Base-by-base conservation (phyloP, 768 basidiomycete genomes). In the Phallus indusiatus region DNA sequence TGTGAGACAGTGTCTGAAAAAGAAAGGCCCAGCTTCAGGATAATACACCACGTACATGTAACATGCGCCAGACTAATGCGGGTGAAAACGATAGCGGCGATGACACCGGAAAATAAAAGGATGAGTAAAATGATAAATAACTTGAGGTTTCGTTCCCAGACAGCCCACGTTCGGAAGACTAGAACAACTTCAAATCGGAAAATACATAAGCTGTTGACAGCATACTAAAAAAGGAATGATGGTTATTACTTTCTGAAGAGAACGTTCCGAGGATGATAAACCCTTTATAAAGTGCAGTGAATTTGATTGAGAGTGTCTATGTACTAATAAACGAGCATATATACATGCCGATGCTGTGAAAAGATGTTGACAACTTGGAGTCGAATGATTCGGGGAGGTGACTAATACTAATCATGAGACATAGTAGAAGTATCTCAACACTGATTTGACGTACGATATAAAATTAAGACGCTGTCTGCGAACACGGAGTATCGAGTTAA, bases 101-200 rank as follows among this genome's bases (percentile, higher is more conserved):
- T 34, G 4, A 4, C 18, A 6, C 46, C 20, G 12, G 10, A 5
- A 1, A 14, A 8, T 28, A 22, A 18, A 21, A 34, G 34, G 6
- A 14, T 48, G 12, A 55, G 54, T 35, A 55, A 36, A 20, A 24
- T 22, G n/a, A 55, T 55, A 35, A 42, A 34, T 17, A 55, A 14
- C 46, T 36, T 55, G 54, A 14, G 36, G n/a, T 48, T 17, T 36
- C 17, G 14, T 18, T 46, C 54, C 55, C 55, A 56, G 21, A 56
- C 24, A 5, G 55, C 55, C 55, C 55, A 56, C n/a, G 55, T 56
- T 18, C 55, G 47, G 24, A 48, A 56, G 34, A 56, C 24, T 14
- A 56, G 22, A 22, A 56, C 55, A 28, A 35, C 55, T 56, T 21
- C 4, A 18, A 7, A 3, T 2, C n/a, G n/a, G 21, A 24, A 36